Evolutionary conservation across 129 eudicot genomes (phyloP).

Genomic region (Glebionis coronaria): DNA sequence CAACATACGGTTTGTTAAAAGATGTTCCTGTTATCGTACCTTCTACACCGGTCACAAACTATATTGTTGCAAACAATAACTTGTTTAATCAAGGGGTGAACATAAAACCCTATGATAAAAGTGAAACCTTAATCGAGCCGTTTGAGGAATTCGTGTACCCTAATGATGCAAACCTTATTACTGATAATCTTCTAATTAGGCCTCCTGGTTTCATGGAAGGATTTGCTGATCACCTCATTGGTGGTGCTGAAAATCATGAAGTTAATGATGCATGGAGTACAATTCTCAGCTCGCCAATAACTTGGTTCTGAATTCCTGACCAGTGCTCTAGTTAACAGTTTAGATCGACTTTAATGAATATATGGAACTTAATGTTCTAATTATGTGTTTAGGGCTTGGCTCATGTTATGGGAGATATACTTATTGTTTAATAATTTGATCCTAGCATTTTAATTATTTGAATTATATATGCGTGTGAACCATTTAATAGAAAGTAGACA

Average conservation of each 20-base stretch:
- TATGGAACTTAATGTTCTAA: too few relatives aligned
- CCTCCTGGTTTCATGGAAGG: conserved; percentile 11
- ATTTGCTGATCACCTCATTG: background rate
- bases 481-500: too few relatives aligned
- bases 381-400: too few relatives aligned
- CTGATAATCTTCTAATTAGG: background rate
- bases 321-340: too few relatives aligned
- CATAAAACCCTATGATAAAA: background rate
- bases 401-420: too few relatives aligned
- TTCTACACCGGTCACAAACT: background rate
- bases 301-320: background rate
- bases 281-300: conserved; percentile 8
- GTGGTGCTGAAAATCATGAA: background rate
- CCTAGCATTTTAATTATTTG: too few relatives aligned
- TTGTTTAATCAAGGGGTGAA: background rate
- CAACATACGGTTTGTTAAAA: background rate
- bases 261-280: background rate
- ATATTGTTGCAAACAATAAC: conserved; percentile 4
- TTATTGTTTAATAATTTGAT: too few relatives aligned
- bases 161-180: conserved; percentile 1
- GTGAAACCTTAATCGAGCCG: background rate
- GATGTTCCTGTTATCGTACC: background rate
- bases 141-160: conserved; percentile 7
- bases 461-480: too few relatives aligned
- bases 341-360: too few relatives aligned